These are phyloP conservation scores for Calonectria pteridis DNA, from an alignment of 2,329 filamentous ascomycete species.

Conservation along the genomic window DNA sequence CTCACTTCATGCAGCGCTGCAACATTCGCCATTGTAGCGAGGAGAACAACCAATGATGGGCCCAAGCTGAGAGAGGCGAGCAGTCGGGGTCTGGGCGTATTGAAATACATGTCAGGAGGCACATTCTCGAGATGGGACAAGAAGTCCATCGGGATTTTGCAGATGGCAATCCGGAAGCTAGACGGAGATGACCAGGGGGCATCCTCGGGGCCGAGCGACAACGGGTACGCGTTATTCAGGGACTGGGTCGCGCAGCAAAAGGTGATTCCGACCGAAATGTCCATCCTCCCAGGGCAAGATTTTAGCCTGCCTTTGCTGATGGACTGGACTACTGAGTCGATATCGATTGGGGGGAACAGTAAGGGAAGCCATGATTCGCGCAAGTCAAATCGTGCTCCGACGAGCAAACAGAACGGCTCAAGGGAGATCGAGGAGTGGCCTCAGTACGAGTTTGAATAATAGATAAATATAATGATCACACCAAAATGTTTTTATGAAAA, in stretches of 20 bases:
- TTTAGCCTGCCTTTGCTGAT: background rate
- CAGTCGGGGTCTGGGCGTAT: background rate
- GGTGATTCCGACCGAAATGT: background rate
- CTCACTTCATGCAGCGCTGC: constrained; percentile 1
- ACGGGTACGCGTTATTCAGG: constrained; percentile 53
- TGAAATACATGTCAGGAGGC: constrained; percentile 3
- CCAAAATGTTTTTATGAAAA: background rate
- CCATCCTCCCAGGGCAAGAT: background rate
- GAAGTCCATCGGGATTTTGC: background rate
- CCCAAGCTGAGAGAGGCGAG: background rate
- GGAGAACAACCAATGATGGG: background rate
- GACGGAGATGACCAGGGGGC: background rate
- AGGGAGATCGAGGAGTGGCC: background rate
- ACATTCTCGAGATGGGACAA: constrained; percentile 1
- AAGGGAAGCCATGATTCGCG: background rate
- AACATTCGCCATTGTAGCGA: background rate
- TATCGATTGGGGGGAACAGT: background rate
- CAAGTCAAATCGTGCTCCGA: background rate
- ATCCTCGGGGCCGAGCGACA: background rate
- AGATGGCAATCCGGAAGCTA: background rate
- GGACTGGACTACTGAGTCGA: background rate
- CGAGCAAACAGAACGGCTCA: background rate
- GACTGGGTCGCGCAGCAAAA: constrained; percentile 21
- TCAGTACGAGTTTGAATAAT: background rate
- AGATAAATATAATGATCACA: background rate